Conservation (phyloP, 352 stramenopile species). For the Saprolegnia diclina region DNA sequence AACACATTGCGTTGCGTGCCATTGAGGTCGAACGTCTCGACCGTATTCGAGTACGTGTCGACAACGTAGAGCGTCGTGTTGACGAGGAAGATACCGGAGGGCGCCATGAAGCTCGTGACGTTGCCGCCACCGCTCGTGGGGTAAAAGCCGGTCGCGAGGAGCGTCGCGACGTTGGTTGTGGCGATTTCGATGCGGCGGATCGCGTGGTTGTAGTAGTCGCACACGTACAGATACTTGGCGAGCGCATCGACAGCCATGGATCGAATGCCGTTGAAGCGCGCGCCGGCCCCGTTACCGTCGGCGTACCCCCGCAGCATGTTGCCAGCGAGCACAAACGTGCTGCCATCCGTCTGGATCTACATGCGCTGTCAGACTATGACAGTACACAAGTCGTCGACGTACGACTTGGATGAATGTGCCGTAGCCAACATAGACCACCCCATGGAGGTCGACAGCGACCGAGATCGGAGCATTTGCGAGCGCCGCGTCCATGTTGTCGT, state of each 20-base stretch:
- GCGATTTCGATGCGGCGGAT: slow-evolving; percentile 22
- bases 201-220: slow-evolving; percentile 25
- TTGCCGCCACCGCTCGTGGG: slow-evolving; percentile 10
- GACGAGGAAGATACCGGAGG: slow-evolving; percentile 5
- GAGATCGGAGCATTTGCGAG: slow-evolving; percentile 7
- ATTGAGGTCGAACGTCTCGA: slow-evolving; percentile 16
- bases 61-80: slow-evolving; percentile 14
- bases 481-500: slow-evolving; percentile 7
- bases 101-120: slow-evolving; percentile 8
- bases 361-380: not conserved
- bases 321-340: not conserved
- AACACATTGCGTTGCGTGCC: not conserved
- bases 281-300: slow-evolving; percentile 6
- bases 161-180: slow-evolving; percentile 2
- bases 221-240: slow-evolving; percentile 17
- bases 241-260: slow-evolving; percentile 14
- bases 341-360: not conserved
- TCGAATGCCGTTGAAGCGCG: slow-evolving; percentile 17
- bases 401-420: not conserved
- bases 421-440: slow-evolving; percentile 14
- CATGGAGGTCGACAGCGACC: slow-evolving; percentile 7
- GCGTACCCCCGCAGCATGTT: slow-evolving; percentile 22
- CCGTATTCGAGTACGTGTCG: slow-evolving; percentile 19
- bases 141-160: slow-evolving; percentile 1
- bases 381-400: too few species aligned